Evolutionary conservation across 306 rosid species (phyloP).

Genomic region (Quercus variabilis): DNA sequence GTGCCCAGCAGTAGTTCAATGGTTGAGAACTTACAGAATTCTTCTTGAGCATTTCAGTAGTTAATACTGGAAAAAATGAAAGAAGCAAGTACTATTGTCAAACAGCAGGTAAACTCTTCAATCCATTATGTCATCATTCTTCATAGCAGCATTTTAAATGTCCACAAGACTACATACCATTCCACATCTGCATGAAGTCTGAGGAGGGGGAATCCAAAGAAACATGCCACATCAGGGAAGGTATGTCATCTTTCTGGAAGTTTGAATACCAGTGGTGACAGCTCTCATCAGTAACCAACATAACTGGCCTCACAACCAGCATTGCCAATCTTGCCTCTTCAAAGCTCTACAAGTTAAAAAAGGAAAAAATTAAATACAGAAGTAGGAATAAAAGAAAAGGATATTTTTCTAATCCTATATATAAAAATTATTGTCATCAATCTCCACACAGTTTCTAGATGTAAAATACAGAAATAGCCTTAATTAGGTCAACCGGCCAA

Average conservation of each 20-base stretch:
- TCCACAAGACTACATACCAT: conserved; percentile 36
- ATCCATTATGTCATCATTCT: neutral
- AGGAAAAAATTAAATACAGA: neutral
- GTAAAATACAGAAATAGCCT: too few relatives aligned
- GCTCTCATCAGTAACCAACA: conserved; percentile 68
- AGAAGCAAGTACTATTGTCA: neutral
- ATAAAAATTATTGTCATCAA: neutral
- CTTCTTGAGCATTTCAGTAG: conserved; percentile 53
- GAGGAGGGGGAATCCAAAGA: conserved; percentile 48
- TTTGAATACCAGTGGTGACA: conserved; percentile 53
- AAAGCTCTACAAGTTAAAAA: conserved; percentile 43
- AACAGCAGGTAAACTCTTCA: conserved; percentile 1
- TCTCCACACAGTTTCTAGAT: too few relatives aligned
- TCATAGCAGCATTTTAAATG: neutral
- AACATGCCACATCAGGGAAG: conserved; percentile 65
- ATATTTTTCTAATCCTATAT: neutral
- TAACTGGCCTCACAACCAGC: conserved; percentile 56
- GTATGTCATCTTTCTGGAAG: conserved; percentile 42
- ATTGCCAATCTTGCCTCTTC: conserved; percentile 76
- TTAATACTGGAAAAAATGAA: conserved; percentile 39
- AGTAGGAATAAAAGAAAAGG: neutral
- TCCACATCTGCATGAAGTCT: conserved; percentile 23
- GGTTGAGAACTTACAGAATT: conserved; percentile 23
- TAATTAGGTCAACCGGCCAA: too few relatives aligned
- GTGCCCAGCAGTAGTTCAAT: conserved; percentile 59